Percentiles rank a stretch among this genome's conserved stretches.
Conservation (phyloP, 495 filamentous ascomycete genomes). For the Neurospora discreta region DNA sequence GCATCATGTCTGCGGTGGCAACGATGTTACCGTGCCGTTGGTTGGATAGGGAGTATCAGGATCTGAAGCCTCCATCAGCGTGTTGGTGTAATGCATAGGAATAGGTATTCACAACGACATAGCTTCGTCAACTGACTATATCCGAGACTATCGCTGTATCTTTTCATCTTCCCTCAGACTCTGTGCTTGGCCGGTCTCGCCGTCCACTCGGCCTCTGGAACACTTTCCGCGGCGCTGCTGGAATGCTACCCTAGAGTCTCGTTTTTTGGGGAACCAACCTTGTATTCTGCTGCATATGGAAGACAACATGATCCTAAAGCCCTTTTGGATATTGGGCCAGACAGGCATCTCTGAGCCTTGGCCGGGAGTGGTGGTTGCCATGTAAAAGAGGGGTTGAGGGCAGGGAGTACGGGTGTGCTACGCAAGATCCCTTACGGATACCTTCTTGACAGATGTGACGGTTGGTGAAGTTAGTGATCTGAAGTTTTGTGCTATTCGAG, state of each 20-base stretch:
- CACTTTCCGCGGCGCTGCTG: background rate
- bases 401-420: background rate
- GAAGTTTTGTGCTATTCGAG: background rate
- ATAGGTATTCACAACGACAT: background rate
- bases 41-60: background rate
- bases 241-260: background rate
- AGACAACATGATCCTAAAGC: background rate
- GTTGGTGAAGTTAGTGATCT: background rate
- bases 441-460: background rate
- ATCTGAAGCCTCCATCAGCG: background rate
- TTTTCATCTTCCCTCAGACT: background rate
- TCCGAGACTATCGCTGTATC: background rate
- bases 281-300: background rate
- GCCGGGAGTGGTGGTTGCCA: background rate
- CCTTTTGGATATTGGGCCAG: background rate
- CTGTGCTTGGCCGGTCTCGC: background rate
- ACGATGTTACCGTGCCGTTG: background rate
- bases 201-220: background rate
- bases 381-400: background rate
- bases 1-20: background rate
- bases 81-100: background rate
- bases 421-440: background rate
- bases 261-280: background rate
- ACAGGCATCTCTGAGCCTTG: background rate
- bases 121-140: background rate